A percentile compares a stretch with the other conserved stretches of the same genome.
Conservation (phyloP, 2,329 filamentous ascomycete species). For the Thelonectria olida region DNA sequence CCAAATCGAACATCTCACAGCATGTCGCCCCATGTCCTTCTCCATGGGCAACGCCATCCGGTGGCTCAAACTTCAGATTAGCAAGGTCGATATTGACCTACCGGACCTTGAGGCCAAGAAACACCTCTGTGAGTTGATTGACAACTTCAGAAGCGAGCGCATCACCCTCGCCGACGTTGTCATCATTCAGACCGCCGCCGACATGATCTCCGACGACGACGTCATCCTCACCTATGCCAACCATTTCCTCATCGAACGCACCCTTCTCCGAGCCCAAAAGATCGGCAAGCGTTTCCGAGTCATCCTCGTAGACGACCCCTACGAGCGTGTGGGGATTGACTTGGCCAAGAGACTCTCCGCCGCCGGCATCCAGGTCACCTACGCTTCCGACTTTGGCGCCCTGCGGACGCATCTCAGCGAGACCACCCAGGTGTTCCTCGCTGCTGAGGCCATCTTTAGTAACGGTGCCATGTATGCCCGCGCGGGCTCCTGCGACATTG, state of each 20-base stretch:
- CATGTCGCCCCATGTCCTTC: constrained; percentile 94
- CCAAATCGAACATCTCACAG: constrained; percentile 93
- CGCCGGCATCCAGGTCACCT: constrained; percentile 79
- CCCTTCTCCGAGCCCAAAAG: constrained; percentile 76
- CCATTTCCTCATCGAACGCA: constrained; percentile 85
- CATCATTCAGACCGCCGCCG: constrained; percentile 79
- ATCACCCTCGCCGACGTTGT: constrained; percentile 87
- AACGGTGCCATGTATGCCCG: constrained; percentile 92
- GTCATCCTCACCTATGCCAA: constrained; percentile 88
- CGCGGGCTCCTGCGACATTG: constrained; percentile 86
- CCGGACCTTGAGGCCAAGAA: constrained; percentile 85
- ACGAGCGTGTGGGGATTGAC: constrained; percentile 59
- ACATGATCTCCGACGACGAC: constrained; percentile 81
- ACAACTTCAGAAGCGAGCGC: constrained; percentile 89
- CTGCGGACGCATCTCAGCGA: constrained; percentile 76
- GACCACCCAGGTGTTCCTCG: constrained; percentile 81
- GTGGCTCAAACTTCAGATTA: constrained; percentile 91
- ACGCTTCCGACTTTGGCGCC: constrained; percentile 79
- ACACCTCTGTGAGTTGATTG: constrained; percentile 80
- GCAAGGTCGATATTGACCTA: constrained; percentile 86
- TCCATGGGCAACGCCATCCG: constrained; percentile 97
- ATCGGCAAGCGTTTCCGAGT: constrained; percentile 82
- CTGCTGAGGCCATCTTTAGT: constrained; percentile 93
- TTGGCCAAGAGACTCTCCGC: constrained; percentile 75
- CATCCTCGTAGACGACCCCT: constrained; percentile 79